Evolutionary conservation across 352 stramenopile species (phyloP).

Genomic region (Thalassiosira delicatula): DNA sequence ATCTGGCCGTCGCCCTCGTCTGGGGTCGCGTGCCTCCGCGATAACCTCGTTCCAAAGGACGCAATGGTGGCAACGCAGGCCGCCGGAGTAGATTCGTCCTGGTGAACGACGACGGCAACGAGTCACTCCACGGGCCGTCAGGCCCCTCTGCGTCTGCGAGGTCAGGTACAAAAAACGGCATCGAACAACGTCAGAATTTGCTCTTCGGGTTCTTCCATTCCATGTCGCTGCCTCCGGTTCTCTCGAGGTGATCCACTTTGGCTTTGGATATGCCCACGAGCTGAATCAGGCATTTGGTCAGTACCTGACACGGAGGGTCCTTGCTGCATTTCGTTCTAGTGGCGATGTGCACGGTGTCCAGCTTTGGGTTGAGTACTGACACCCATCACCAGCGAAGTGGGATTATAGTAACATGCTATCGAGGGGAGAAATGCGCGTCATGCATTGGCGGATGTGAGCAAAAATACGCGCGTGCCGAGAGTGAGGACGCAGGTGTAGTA

Average conservation of each 20-base stretch:
- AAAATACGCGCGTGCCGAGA: no score
- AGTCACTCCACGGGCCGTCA: no score
- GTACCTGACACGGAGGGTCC: slow-evolving; percentile 55
- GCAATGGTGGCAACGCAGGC: no score
- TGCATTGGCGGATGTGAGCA: no score
- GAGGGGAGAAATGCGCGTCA: no score
- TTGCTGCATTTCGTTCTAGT: slow-evolving; percentile 59
- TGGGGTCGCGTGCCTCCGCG: no score
- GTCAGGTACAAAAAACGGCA: slow-evolving; percentile 78
- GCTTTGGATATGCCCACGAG: slow-evolving; percentile 59
- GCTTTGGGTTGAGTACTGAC: slow-evolving; percentile 65
- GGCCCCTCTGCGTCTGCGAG: slow-evolving; percentile 48
- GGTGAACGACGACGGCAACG: no score
- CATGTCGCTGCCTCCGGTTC: slow-evolving; percentile 12
- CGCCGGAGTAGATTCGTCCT: no score
- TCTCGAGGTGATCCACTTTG: slow-evolving; percentile 45
- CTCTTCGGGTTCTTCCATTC: slow-evolving; percentile 31
- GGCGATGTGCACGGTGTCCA: slow-evolving; percentile 60
- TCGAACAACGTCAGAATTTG: slow-evolving; percentile 67
- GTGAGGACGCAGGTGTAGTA: no score
- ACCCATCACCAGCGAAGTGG: slow-evolving; percentile 67
- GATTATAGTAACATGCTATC: slow-evolving; percentile 67
- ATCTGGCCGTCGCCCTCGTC: no score
- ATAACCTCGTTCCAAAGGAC: no score
- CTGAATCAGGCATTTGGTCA: slow-evolving; percentile 67